Evolutionary conservation across 768 basidiomycete genomes (phyloP), one percentile per base, ranked within the genome.

Genomic region (Boletus rubescentipes): DNA sequence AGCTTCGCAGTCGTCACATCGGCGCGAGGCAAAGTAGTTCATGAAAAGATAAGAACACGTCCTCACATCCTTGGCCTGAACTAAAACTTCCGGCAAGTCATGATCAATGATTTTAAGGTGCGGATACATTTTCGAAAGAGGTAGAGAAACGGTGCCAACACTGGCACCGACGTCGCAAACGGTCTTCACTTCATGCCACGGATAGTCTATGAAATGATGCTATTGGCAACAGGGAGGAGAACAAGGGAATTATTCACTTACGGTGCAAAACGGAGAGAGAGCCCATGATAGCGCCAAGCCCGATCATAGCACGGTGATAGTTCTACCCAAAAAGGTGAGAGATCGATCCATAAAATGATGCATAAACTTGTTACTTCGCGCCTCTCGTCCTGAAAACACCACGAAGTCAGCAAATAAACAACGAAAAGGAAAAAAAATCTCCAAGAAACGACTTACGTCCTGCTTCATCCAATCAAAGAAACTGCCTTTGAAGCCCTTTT

Each of bases 131-230:
- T 57, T 70, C 4, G 65, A 47, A 45, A 71, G 61, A 18, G 65
- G 61, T 1, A 62, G 31, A 38, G 71, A 68, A n/a, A 71, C 50
- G 2, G 63, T 59, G 6, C 69, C 69, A 5, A 65, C 26, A n/a
- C 69, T 63, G 11, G 69, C 61, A 5, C 69, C 70, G 20, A 71
- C 54, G 44, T 71, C 70, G 11, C 65, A 64, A 32, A 73, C 53
- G 9, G 63, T 61, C 30, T 60, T 51, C 23, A 62, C 52, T 46
- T 55, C 58, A 52, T 58, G 32, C 71, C 71, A 58, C 29, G 66
- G 60, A 57, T 62, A 58, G 39, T 68, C 62, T 70, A 20, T 5
- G 7, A 32, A 53, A 21, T 10, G 16, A 42, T 16, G n/a, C 4
- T 8, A 12, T 46, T 29, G 20, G 14, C 5, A 15, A 0, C 21